A percentile compares a stretch with the other conserved stretches of the same genome.
These are phyloP conservation scores for Leishmania tarentolae DNA, from an alignment of 208 protist species.

Conservation along the genomic window DNA sequence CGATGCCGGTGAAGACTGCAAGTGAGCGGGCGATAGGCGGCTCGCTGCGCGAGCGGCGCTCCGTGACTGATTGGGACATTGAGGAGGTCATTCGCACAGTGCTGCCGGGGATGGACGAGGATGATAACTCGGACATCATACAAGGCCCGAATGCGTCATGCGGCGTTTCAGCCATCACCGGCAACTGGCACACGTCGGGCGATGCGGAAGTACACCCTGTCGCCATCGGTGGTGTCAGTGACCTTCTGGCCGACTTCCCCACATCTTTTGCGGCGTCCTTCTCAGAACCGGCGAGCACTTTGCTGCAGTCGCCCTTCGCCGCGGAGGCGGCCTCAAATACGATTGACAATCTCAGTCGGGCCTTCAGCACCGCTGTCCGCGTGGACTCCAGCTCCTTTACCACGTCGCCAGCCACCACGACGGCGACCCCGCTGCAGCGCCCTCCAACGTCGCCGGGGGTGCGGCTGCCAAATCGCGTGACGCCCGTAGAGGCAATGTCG, in stretches of 20 bases:
- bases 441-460: constrained; percentile 19
- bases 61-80: constrained; percentile 30
- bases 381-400: constrained; percentile 27
- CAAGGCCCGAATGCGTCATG: constrained; percentile 15
- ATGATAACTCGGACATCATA: constrained; percentile 30
- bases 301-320: constrained; percentile 22
- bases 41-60: constrained; percentile 33
- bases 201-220: constrained; percentile 12
- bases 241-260: constrained; percentile 28
- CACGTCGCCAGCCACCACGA: constrained; percentile 20
- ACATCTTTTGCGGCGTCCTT: constrained; percentile 33
- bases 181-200: constrained; percentile 35
- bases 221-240: constrained; percentile 1
- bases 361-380: constrained; percentile 32
- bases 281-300: constrained; percentile 14
- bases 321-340: constrained; percentile 13
- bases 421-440: constrained; percentile 25
- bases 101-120: constrained; percentile 38
- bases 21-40: constrained; percentile 15
- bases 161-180: constrained; percentile 19
- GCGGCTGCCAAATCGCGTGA: constrained; percentile 13
- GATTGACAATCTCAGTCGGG: constrained; percentile 33
- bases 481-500: constrained; percentile 14
- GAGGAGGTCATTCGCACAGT: constrained; percentile 35
- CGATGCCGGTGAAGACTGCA: neutral